phyloP scores from a whole-genome alignment of 495 filamentous ascomycete genomes.

The Penicillium turbatum region DNA sequence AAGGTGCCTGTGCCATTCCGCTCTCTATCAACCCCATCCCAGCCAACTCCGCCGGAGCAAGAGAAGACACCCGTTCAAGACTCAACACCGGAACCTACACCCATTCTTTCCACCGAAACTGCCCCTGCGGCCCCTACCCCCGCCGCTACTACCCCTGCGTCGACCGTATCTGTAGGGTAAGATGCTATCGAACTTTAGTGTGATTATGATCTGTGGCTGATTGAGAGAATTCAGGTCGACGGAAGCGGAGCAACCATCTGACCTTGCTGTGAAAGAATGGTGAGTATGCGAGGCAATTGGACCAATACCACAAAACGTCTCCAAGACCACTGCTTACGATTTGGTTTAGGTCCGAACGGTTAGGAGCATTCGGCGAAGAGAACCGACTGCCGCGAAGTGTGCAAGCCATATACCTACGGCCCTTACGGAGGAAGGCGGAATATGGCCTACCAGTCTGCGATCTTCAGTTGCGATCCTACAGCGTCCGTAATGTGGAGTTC shows the following conservation, averaged over 20 bases:
- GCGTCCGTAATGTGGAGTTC: slow-evolving; percentile 84
- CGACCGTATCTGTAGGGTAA: background rate
- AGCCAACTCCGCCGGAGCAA: slow-evolving; percentile 15
- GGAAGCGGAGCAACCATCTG: slow-evolving; percentile 11
- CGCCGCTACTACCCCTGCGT: background rate
- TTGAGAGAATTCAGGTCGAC: slow-evolving; percentile 11
- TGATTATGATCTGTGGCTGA: background rate
- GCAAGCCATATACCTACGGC: slow-evolving; percentile 80
- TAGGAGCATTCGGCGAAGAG: slow-evolving; percentile 31
- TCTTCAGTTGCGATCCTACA: slow-evolving; percentile 90
- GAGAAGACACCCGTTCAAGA: slow-evolving; percentile 12
- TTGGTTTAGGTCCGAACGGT: slow-evolving; percentile 33
- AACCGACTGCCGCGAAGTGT: slow-evolving; percentile 67
- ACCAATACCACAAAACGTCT: background rate
- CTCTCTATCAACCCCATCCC: slow-evolving; percentile 24
- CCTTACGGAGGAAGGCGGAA: slow-evolving; percentile 67
- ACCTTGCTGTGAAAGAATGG: slow-evolving; percentile 30
- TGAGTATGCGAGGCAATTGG: slow-evolving; percentile 8
- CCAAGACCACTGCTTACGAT: slow-evolving; percentile 11
- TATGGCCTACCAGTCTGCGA: slow-evolving; percentile 81
- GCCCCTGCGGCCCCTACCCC: background rate
- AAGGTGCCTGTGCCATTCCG: slow-evolving; percentile 25
- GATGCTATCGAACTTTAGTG: background rate
- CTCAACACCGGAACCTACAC: slow-evolving; percentile 2
- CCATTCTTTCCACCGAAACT: background rate